Percentiles rank a stretch among this genome's conserved stretches.
These are phyloP conservation scores for Clarkia xantiana DNA, from an alignment of 345 rosid species.

Conservation along the genomic window DNA sequence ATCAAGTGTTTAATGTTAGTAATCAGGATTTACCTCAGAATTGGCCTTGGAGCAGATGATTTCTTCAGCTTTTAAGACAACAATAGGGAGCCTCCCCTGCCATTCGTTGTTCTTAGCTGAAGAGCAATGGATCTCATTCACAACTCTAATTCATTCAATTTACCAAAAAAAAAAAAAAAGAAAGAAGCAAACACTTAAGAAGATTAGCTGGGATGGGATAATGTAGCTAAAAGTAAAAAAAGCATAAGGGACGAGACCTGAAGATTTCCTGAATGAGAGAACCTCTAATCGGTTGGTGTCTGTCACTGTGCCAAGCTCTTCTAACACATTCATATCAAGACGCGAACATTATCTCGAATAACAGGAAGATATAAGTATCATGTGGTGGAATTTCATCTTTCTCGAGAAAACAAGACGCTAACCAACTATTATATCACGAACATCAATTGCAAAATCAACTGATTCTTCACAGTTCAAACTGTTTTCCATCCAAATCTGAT, in stretches of 20 bases:
- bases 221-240: not conserved
- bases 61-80: constrained; percentile 57
- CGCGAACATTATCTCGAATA: too few relatives aligned
- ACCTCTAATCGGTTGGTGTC: constrained; percentile 66
- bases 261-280: constrained; percentile 58
- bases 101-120: constrained; percentile 60
- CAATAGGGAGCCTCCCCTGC: constrained; percentile 63
- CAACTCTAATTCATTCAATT: constrained; percentile 29
- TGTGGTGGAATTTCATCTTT: too few relatives aligned
- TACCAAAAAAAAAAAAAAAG: too few relatives aligned
- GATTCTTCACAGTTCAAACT: too few relatives aligned
- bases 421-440: too few relatives aligned
- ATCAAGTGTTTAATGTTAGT: not conserved
- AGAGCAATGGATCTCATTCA: constrained; percentile 33
- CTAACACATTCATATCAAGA: constrained; percentile 61
- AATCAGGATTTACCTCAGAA: constrained; percentile 35
- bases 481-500: too few relatives aligned
- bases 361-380: too few relatives aligned
- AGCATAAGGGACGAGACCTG: constrained; percentile 21
- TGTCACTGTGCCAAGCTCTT: constrained; percentile 70
- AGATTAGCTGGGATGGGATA: not conserved
- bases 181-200: too few relatives aligned
- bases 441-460: too few relatives aligned
- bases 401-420: too few relatives aligned
- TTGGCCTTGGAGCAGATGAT: constrained; percentile 65